Base-by-base conservation (phyloP, 495 filamentous ascomycete species). In the Recurvomyces mirabilis region DNA sequence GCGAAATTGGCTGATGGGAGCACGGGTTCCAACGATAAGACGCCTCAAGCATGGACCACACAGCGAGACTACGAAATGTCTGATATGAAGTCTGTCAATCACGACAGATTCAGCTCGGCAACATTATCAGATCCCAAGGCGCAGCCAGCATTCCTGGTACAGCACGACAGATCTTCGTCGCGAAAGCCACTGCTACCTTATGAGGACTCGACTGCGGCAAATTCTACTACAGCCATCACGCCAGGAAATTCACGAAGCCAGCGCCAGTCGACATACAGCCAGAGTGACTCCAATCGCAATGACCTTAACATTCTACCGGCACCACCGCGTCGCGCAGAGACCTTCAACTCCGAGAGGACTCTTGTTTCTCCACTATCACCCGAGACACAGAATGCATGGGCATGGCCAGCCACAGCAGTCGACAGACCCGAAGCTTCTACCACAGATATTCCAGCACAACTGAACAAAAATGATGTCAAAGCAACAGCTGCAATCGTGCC, bases 171-270 rank as follows among this genome's bases (percentile, higher is more conserved):
- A n/a, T n/a, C n/a, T n/a, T n/a, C n/a, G n/a, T n/a, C n/a, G n/a
- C 32, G 14, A 38, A 7, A 3, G 17, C 20, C 4, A 46, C 34
- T 46, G 3, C 21, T 46, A 11, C 12, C 15, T 11, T 19, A 46
- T 19, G 37, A 46, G 32, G 43, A 46, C 34, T 46, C 43, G 10
- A 43, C 41, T 5, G 41, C 41, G 4, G 26, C 41, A 6, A 43
- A 30, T 14, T 37, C 43, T 6, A 15, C 20, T 4, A 46, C 41
- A 21, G 38, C 38, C 9, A 9, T 41, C 38, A 30, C 26, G 4
- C 4, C 14, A 4, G 22, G 31, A 6, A 4, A 18, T 3, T 38
- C 36, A 21, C 18, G n/a, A n/a, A n/a, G n/a, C n/a, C n/a, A n/a
- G n/a, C n/a, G n/a, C n/a, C n/a, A n/a, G n/a, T n/a, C n/a, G n/a